Conservation (phyloP, 148 eudicot genomes). For the Hydrangea macrophylla region DNA sequence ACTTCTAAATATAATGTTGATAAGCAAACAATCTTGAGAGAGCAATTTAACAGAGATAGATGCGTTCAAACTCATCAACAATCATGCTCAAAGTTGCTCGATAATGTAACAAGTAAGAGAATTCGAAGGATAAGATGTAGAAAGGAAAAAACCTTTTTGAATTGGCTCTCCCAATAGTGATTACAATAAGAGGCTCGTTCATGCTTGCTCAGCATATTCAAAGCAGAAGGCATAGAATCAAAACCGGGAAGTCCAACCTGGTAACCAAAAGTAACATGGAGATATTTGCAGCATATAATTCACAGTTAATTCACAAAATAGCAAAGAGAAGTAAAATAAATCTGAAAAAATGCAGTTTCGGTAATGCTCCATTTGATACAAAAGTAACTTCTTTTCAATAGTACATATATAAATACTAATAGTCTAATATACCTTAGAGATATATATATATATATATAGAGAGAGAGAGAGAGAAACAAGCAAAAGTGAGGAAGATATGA, state of each 20-base stretch:
- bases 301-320: not conserved
- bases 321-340: not conserved
- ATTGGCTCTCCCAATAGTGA: conserved; percentile 90
- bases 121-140: not conserved
- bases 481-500: too few species aligned
- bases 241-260: conserved; percentile 99
- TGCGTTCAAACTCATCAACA: not conserved
- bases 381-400: too few species aligned
- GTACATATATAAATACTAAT: too few species aligned
- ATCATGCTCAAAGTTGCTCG: not conserved
- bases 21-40: not conserved
- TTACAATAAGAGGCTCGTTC: conserved; percentile 97
- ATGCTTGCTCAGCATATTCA: conserved; percentile 91
- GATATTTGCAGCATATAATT: not conserved
- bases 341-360: too few species aligned
- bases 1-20: too few species aligned
- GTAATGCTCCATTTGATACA: too few species aligned
- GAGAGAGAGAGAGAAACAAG: too few species aligned
- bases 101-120: not conserved
- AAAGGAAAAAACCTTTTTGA: conserved; percentile 67
- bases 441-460: too few species aligned
- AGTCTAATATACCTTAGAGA: too few species aligned
- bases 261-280: conserved; percentile 15
- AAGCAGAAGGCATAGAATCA: conserved; percentile 96
- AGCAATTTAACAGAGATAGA: not conserved